A percentile compares a stretch with the other conserved stretches of the same genome.
phyloP scores from a whole-genome alignment of 2,329 filamentous ascomycete genomes.

The Xylariaceae sp. region DNA sequence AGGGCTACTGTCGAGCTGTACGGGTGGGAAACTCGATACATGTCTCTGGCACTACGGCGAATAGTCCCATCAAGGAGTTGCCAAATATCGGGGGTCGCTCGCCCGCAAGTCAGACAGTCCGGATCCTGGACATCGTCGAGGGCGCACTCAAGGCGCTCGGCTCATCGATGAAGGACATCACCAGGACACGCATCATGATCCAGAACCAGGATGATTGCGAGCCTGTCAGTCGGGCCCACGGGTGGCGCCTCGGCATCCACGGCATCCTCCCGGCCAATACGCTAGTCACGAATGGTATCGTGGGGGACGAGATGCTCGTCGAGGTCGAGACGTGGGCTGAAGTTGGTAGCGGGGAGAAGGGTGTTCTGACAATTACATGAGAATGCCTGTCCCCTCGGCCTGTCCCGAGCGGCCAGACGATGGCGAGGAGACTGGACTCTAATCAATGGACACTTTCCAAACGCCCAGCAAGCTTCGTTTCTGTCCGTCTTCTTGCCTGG shows the following conservation, averaged over 20 bases:
- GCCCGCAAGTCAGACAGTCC: constrained; percentile 20
- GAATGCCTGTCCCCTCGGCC: no score
- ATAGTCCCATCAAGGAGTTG: constrained; percentile 9
- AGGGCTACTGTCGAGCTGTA: constrained; percentile 25
- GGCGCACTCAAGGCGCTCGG: constrained; percentile 19
- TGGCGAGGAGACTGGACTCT: no score
- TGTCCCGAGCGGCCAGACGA: no score
- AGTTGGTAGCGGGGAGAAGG: no score
- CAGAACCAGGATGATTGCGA: constrained; percentile 17
- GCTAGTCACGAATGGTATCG: constrained; percentile 7
- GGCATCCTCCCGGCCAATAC: constrained; percentile 16
- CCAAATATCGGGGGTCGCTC: constrained; percentile 17
- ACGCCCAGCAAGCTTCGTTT: no score
- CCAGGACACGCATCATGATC: constrained; percentile 21
- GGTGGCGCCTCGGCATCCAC: constrained; percentile 20
- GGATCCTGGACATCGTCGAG: constrained; percentile 21
- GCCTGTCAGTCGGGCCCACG: constrained; percentile 19
- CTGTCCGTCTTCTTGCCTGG: no score
- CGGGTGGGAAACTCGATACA: constrained; percentile 17
- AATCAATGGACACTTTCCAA: no score
- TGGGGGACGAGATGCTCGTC: constrained; percentile 12
- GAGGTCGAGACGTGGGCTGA: no score
- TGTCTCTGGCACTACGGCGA: constrained; percentile 27
- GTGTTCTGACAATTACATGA: no score
- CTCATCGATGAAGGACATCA: constrained; percentile 17